Evolutionary conservation across 202 grass and related monocot species (phyloP), one percentile per base, ranked within the genome.

Genomic region (Hordeum pubiflorum): DNA sequence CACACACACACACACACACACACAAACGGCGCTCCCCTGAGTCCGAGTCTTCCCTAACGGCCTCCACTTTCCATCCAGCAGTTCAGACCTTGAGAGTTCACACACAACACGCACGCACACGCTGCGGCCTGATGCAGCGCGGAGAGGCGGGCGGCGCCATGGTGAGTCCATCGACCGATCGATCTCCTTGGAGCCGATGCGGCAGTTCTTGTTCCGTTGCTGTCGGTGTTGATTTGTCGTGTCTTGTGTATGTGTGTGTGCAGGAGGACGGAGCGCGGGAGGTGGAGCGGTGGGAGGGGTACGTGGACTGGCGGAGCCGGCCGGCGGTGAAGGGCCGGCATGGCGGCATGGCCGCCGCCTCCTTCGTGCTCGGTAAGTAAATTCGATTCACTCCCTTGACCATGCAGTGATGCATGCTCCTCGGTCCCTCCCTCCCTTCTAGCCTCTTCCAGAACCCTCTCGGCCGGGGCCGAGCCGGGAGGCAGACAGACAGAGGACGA

Each of bases 271-370:
- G 80, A 48, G 72, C 23, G 39, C 74, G 21, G 72, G 87, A 83
- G 62, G 20, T 37, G 81, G 86, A 85, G 77, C 82, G 75, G 74
- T 97, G 93, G 91, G 86, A 88, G 3, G 93, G 88, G 62, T 93
- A 93, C 88, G 93, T 97, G 70, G 86, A 97, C 86, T 97, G 93
- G 93, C 75, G 91, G 78, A 97, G 87, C 76, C 86, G 81, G 78
- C 86, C 93, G 74, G 91, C 93, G 63, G 74, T 75, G 46, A 86
- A 82, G 72, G 79, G 63, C 81, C 88, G 86, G 83, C 93, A 97
- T 86, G 93, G 93, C 34, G 91, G 93, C 84, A 93, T 97, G 90
- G 75, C 83, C 67, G 88, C 93, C 36, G 90, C 90, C 55, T 97
- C 84, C 61, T 97, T 97, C 83, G 91, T 93, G 38, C 88, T 97